These are phyloP conservation scores for Argentina anserina DNA, from an alignment of 306 rosid species.

Conservation along the genomic window DNA sequence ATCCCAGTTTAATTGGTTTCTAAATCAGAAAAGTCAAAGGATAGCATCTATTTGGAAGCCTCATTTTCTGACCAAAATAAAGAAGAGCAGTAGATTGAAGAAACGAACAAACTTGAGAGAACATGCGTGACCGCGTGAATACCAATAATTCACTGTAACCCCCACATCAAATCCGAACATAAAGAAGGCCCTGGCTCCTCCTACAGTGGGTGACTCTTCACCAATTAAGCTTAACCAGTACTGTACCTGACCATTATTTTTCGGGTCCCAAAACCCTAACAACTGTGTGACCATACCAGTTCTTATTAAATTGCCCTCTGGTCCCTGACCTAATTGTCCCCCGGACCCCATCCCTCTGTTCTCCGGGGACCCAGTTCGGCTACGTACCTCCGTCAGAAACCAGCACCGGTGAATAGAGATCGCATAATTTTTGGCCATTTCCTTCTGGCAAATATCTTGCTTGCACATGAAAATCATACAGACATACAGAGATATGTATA, in stretches of 20 bases:
- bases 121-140: conserved; percentile 1
- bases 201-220: conserved; percentile 30
- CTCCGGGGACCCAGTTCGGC: background rate
- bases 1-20: too few relatives aligned
- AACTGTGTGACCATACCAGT: conserved; percentile 5
- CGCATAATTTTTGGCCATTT: background rate
- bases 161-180: conserved; percentile 13
- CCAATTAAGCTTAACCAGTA: background rate
- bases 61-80: background rate
- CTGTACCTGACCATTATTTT: conserved; percentile 1
- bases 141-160: background rate
- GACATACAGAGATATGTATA: too few relatives aligned
- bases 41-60: background rate
- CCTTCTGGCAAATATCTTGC: background rate
- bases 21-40: background rate
- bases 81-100: background rate
- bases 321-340: conserved; percentile 27
- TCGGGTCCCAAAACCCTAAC: conserved; percentile 26
- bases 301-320: conserved; percentile 14
- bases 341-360: conserved; percentile 2
- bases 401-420: conserved; percentile 6
- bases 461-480: background rate
- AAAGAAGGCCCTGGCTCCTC: conserved; percentile 11
- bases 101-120: background rate
- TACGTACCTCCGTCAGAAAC: background rate